Conservation (phyloP, 176 grass and related monocot genomes). For the Raddia guianensis region DNA sequence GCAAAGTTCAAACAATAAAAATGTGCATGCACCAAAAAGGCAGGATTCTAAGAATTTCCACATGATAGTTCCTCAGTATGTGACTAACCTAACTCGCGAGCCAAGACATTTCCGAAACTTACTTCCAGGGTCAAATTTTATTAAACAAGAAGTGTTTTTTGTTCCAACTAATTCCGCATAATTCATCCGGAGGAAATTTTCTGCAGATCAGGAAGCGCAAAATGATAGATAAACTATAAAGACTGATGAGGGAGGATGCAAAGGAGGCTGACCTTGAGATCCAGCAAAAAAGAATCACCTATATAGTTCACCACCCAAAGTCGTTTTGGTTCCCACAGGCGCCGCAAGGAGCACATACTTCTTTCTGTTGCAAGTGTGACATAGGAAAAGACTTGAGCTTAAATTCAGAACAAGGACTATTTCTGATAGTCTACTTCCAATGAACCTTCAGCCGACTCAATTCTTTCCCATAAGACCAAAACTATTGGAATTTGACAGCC, state of each 20-base stretch:
- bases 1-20: background rate
- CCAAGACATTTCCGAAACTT: background rate
- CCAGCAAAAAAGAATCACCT: conserved; percentile 3
- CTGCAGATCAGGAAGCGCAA: background rate
- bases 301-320: background rate
- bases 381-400: background rate
- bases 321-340: background rate
- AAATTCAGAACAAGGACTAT: background rate
- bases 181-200: background rate
- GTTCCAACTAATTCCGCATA: background rate
- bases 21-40: background rate
- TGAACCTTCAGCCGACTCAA: background rate
- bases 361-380: conserved; percentile 1
- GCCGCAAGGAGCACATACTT: conserved; percentile 1
- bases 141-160: background rate
- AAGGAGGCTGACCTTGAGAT: background rate
- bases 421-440: background rate
- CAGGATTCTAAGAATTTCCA: background rate
- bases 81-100: background rate
- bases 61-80: background rate
- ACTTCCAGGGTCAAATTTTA: background rate
- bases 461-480: background rate
- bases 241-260: background rate
- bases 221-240: background rate
- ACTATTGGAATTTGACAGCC: background rate